phyloP scores from a whole-genome alignment of 2,329 filamentous ascomycete genomes.

The Fusarium beomiforme region DNA sequence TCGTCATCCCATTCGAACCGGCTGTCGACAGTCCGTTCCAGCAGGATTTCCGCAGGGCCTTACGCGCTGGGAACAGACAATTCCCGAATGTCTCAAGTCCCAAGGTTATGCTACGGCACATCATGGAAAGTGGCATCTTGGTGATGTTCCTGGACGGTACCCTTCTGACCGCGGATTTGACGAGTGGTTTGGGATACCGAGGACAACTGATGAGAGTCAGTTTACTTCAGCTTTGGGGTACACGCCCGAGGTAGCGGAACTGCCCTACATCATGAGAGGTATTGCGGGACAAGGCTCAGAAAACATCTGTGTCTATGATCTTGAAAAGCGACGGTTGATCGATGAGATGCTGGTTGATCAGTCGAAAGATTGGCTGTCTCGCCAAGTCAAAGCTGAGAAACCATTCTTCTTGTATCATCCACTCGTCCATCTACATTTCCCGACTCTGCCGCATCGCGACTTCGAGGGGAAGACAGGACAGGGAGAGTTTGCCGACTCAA shows the following conservation, averaged over 20 bases:
- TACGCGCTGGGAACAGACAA: slow-evolving; percentile 46
- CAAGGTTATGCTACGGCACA: slow-evolving; percentile 45
- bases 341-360: slow-evolving; percentile 47
- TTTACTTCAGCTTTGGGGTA: slow-evolving; percentile 48
- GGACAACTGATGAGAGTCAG: slow-evolving; percentile 50
- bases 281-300: slow-evolving; percentile 40
- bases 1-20: slow-evolving; percentile 48
- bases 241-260: slow-evolving; percentile 45
- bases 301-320: slow-evolving; percentile 47
- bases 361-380: slow-evolving; percentile 46
- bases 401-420: slow-evolving; percentile 49
- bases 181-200: slow-evolving; percentile 51
- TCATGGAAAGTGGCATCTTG: slow-evolving; percentile 51
- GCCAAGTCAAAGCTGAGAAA: slow-evolving; percentile 36
- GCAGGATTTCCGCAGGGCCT: slow-evolving; percentile 48
- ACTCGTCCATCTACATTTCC: slow-evolving; percentile 48
- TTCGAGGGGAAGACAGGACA: slow-evolving; percentile 44
- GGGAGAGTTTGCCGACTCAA: slow-evolving; percentile 47
- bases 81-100: slow-evolving; percentile 45
- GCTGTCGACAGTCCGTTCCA: slow-evolving; percentile 48
- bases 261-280: slow-evolving; percentile 50
- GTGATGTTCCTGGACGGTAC: slow-evolving; percentile 48
- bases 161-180: slow-evolving; percentile 50
- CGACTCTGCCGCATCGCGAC: slow-evolving; percentile 45
- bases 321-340: slow-evolving; percentile 44